Conservation (phyloP, 306 rosid genomes). For the Astragalus glycyphyllos region DNA sequence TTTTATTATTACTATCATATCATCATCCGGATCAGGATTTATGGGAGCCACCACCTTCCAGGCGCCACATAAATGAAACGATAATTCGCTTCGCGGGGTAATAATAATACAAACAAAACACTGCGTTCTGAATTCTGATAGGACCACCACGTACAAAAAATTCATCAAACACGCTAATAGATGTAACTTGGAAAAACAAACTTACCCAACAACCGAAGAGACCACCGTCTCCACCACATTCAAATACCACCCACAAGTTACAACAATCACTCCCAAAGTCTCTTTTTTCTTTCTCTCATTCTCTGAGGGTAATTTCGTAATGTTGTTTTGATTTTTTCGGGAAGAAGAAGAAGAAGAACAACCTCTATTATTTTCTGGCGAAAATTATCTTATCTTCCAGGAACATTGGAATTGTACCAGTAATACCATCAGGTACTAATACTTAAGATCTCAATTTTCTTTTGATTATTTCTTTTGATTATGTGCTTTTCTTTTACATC, state of each 20-base stretch:
- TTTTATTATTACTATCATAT: background rate
- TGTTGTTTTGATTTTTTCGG: background rate
- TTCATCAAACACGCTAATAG: background rate
- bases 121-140: constrained; percentile 43
- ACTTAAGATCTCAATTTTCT: constrained; percentile 27
- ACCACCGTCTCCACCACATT: constrained; percentile 5
- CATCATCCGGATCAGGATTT: background rate
- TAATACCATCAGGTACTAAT: constrained; percentile 14
- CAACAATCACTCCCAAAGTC: constrained; percentile 8
- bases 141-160: constrained; percentile 42
- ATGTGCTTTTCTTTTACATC: background rate
- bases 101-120: constrained; percentile 30
- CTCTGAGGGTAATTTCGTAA: constrained; percentile 14
- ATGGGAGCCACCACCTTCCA: constrained; percentile 26
- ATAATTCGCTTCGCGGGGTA: constrained; percentile 37
- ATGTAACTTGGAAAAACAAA: constrained; percentile 1
- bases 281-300: background rate
- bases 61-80: constrained; percentile 55
- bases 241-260: background rate
- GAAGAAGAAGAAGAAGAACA: background rate
- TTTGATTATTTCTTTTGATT: constrained; percentile 4
- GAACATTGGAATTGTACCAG: constrained; percentile 15
- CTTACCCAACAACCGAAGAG: constrained; percentile 18
- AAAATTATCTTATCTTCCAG: constrained; percentile 15
- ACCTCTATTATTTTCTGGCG: constrained; percentile 4